A percentile compares a stretch with the other conserved stretches of the same genome.
Evolutionary conservation across 257 asterid species (phyloP).

Genomic region (Jacaranda mimosifolia): DNA sequence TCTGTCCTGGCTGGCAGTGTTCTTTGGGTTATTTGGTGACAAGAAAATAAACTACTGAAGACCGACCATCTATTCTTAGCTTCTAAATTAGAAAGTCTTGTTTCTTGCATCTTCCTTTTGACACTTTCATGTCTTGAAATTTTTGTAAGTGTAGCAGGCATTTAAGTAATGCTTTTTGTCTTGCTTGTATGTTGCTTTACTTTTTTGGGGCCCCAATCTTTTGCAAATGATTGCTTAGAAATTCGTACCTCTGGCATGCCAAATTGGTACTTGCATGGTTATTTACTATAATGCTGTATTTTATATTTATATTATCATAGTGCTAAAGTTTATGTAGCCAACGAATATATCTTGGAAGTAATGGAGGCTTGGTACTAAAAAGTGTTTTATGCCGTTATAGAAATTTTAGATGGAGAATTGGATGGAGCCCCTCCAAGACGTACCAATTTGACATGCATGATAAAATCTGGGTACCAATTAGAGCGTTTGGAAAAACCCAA

Average conservation of each 20-base stretch:
- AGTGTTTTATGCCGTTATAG: background rate
- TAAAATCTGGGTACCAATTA: background rate
- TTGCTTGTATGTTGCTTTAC: conserved; percentile 16
- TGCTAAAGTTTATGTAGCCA: too few species aligned
- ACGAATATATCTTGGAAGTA: background rate
- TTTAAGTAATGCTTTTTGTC: background rate
- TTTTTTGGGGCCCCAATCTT: background rate
- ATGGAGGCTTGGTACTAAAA: background rate
- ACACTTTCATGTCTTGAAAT: background rate
- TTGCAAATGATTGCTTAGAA: background rate
- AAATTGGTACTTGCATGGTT: background rate
- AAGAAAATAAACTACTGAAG: background rate
- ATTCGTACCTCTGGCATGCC: background rate
- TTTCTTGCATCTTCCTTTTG: conserved; percentile 19
- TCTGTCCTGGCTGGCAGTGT: conserved; percentile 1
- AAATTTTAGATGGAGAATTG: background rate
- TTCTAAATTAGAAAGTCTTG: background rate
- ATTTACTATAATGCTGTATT: background rate
- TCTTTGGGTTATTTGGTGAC: conserved; percentile 7
- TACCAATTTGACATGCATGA: background rate
- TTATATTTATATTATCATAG: background rate
- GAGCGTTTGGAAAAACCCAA: background rate
- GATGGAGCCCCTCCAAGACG: background rate
- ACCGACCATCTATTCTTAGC: background rate
- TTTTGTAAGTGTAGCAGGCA: background rate